Evolutionary conservation across 108 stramenopile genomes (phyloP).

Genomic region (Cyclotella kingstonii): DNA sequence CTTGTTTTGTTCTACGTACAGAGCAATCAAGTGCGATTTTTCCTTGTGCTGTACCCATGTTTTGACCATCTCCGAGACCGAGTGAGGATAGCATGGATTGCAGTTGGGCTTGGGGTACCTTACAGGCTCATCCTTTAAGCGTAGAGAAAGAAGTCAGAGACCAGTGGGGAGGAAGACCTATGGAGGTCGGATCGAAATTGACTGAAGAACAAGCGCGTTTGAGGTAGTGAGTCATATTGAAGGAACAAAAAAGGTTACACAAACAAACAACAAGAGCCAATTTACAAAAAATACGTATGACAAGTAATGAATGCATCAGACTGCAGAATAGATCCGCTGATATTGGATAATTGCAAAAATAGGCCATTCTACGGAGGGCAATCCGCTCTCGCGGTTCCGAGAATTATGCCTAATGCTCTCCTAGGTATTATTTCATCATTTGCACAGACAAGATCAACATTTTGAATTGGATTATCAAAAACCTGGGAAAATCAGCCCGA

Average conservation of each 20-base stretch:
- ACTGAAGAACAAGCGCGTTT: conserved; percentile 23
- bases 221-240: neutral
- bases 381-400: conserved; percentile 44
- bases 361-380: conserved; percentile 35
- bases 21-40: conserved; percentile 78
- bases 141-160: conserved; percentile 68
- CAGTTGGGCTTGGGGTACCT: conserved; percentile 77
- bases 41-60: conserved; percentile 71
- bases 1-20: conserved; percentile 63
- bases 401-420: conserved; percentile 27
- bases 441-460: too few relatives aligned
- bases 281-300: too few relatives aligned
- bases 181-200: conserved; percentile 69
- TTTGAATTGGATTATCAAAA: too few relatives aligned
- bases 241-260: neutral
- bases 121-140: conserved; percentile 92
- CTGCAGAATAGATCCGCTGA: conserved; percentile 8
- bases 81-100: conserved; percentile 70
- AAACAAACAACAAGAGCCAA: too few relatives aligned
- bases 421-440: conserved; percentile 9
- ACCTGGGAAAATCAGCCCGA: too few relatives aligned
- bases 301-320: conserved; percentile 30
- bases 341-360: conserved; percentile 13
- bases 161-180: conserved; percentile 70
- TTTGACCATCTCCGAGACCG: conserved; percentile 69